phyloP scores from a whole-genome alignment of 2,329 filamentous ascomycete species.

The Verticillium isaacii region DNA sequence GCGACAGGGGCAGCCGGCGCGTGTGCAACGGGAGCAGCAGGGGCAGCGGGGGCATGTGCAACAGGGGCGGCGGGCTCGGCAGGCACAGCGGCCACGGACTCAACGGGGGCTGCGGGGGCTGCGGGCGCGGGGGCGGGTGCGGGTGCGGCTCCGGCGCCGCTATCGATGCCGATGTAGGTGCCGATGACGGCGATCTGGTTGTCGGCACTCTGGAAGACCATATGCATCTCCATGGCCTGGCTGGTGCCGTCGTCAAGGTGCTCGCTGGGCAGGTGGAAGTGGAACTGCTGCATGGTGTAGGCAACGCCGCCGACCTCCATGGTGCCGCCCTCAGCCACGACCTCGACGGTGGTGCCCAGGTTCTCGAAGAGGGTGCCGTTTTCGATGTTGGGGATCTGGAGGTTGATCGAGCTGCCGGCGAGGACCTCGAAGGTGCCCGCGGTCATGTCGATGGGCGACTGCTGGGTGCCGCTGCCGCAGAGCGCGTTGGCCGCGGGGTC shows the following conservation, averaged over 20 bases:
- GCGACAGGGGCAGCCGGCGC: neutral
- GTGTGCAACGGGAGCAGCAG: neutral
- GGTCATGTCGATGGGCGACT: constrained; percentile 43
- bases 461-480: constrained; percentile 37
- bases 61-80: constrained; percentile 2
- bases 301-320: constrained; percentile 26
- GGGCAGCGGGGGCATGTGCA: neutral
- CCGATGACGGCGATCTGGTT: constrained; percentile 38
- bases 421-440: constrained; percentile 12
- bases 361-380: constrained; percentile 48
- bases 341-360: constrained; percentile 52
- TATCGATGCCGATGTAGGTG: constrained; percentile 35
- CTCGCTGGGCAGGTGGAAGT: constrained; percentile 46
- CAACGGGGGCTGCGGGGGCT: neutral
- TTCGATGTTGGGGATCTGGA: constrained; percentile 27
- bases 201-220: constrained; percentile 47
- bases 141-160: constrained; percentile 13
- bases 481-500: constrained; percentile 26
- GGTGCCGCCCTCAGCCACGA: constrained; percentile 36
- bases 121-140: constrained; percentile 7
- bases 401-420: constrained; percentile 19
- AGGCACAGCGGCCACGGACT: neutral
- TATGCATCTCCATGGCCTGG: constrained; percentile 52
- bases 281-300: constrained; percentile 40
- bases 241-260: constrained; percentile 39